Percentiles rank a stretch among this genome's conserved stretches.
Conservation (phyloP, 129 eudicot genomes). For the Artemisia annua region DNA sequence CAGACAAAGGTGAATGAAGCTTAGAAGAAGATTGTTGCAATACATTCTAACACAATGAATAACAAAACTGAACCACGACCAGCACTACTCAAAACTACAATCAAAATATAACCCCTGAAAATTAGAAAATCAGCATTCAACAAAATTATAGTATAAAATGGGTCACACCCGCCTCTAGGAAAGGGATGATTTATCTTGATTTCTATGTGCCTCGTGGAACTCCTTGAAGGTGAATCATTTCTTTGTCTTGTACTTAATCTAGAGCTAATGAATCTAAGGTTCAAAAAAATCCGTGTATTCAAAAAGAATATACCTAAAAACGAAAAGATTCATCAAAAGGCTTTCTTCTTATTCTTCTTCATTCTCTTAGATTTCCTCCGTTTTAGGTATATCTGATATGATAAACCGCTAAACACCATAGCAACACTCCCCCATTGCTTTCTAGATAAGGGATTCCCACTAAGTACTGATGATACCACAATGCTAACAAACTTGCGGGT, state of each 20-base stretch:
- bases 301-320: constrained; percentile 10
- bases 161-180: too few relatives aligned
- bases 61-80: too few relatives aligned
- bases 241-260: not conserved
- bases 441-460: constrained; percentile 85
- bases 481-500: constrained; percentile 97
- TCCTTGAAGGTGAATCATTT: not conserved
- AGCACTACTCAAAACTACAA: too few relatives aligned
- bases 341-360: constrained; percentile 59
- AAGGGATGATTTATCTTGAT: not conserved
- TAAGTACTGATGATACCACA: constrained; percentile 84
- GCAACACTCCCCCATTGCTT: constrained; percentile 91
- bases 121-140: too few relatives aligned
- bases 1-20: not conserved
- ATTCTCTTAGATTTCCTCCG: constrained; percentile 53
- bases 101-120: too few relatives aligned
- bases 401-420: constrained; percentile 89
- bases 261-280: constrained; percentile 1
- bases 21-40: too few relatives aligned
- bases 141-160: not conserved
- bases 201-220: not conserved
- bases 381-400: constrained; percentile 91
- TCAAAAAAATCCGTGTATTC: not conserved
- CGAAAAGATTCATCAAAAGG: constrained; percentile 13
- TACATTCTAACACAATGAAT: too few relatives aligned